Evolutionary conservation across 2,329 filamentous ascomycete species (phyloP), one percentile per base, ranked within the genome.

Genomic region (Exophiala oligosperma): DNA sequence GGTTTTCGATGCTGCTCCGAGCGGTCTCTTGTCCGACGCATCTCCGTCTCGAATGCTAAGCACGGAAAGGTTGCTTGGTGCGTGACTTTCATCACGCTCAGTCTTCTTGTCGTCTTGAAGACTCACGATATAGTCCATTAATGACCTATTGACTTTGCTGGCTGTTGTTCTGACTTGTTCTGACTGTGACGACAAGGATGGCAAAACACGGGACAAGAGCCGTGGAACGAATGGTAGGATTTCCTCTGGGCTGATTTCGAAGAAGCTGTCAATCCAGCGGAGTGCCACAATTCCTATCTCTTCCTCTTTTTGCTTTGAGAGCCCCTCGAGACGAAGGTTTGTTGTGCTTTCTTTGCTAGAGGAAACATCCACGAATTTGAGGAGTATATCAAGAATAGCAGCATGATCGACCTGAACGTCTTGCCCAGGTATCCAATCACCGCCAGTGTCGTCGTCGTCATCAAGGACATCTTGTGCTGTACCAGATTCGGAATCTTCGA

Each of bases 351-450:
- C 64, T 49, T 63, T 65, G 35, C 56, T 65, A 26, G 64, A 65
- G 4, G 66, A 66, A 4, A 65, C 63, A 55, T 96, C 90, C 46
- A 99, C 81, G 63, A 94, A 97, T 11, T 88, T 87, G 1, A 96
- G 92, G 43, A 99, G 76, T 54, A 97, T 99, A 66, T 95, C 90
- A 49, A 99, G 77, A 37, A 99, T 96, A 65, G 89, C 91, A 60
- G 90, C 87, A 73, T 96, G 91, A 73, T 97, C 93, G 61, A 99
- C 90, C 59, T 95, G 89, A 6, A 97, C 92, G 72, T 99, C 94
- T 74, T 99, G 94, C 1, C 95, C 94, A 0, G 95, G 95, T 47
- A 97, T 88, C 92, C 93, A 99, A 70, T 97, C 94, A 60, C 92
- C 92, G 67, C 96, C 92, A 46, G 84, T 86, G 23, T 80, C 79